phyloP scores from a whole-genome alignment of 768 basidiomycete genomes.

The Phallus indusiatus region DNA sequence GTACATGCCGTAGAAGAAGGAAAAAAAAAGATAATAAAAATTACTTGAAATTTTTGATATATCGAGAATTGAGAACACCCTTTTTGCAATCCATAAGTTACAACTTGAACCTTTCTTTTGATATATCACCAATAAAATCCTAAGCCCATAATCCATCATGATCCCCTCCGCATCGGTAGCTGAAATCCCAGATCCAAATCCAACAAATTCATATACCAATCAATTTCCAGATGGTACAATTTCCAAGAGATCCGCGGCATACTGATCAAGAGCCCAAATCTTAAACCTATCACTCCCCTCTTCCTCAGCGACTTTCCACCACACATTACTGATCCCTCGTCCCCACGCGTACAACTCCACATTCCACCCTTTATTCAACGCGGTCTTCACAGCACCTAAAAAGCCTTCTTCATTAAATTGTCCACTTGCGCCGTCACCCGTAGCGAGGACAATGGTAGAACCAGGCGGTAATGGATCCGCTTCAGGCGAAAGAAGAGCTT shows the following conservation, averaged over 20 bases:
- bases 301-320: conserved; percentile 51
- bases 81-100: too few relatives aligned
- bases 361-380: conserved; percentile 82
- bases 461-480: conserved; percentile 42
- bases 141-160: background rate
- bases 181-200: background rate
- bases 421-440: conserved; percentile 87
- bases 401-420: conserved; percentile 94
- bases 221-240: background rate
- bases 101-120: too few relatives aligned
- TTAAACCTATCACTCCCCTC: conserved; percentile 17
- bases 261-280: conserved; percentile 6
- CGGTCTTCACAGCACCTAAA: conserved; percentile 75
- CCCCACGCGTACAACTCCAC: conserved; percentile 96
- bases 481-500: conserved; percentile 67
- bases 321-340: conserved; percentile 67
- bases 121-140: background rate
- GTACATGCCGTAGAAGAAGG: too few relatives aligned
- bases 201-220: background rate
- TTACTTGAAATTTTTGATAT: too few relatives aligned
- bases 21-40: too few relatives aligned
- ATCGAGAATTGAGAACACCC: too few relatives aligned
- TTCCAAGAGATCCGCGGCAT: conserved; percentile 1
- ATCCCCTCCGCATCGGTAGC: background rate
- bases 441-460: conserved; percentile 82